phyloP scores from a whole-genome alignment of 2,329 filamentous ascomycete genomes.

The Diplocarpon mali region DNA sequence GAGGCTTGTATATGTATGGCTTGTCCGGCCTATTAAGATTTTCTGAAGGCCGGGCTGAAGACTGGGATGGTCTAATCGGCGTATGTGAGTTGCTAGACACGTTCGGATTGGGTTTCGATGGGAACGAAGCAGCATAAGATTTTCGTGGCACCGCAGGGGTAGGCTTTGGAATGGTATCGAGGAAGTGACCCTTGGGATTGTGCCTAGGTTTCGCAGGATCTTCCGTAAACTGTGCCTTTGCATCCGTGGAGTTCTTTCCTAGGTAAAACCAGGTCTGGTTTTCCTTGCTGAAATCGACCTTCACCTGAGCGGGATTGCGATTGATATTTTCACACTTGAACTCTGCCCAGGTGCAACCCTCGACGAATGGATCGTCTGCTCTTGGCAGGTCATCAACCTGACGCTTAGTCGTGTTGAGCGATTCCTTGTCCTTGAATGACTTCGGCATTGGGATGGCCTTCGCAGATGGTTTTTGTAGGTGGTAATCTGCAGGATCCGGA shows the following conservation, averaged over 20 bases:
- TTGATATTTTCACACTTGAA: slow-evolving; percentile 55
- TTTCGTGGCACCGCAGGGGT: slow-evolving; percentile 31
- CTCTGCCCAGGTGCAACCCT: slow-evolving; percentile 65
- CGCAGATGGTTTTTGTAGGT: slow-evolving; percentile 61
- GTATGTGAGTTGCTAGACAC: slow-evolving; percentile 23
- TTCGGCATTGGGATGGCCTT: slow-evolving; percentile 62
- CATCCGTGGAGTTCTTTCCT: slow-evolving; percentile 75
- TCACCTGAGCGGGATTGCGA: slow-evolving; percentile 49
- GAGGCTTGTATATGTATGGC: slow-evolving; percentile 44
- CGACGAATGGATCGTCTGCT: slow-evolving; percentile 55
- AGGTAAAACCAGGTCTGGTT: slow-evolving; percentile 85
- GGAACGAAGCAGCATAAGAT: slow-evolving; percentile 27
- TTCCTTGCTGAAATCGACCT: slow-evolving; percentile 59
- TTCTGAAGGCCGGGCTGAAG: slow-evolving; percentile 11
- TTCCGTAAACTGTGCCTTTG: slow-evolving; percentile 82
- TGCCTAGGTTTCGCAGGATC: slow-evolving; percentile 49
- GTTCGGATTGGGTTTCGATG: slow-evolving; percentile 17
- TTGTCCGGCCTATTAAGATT: slow-evolving; percentile 31
- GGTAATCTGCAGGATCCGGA: slow-evolving; percentile 59
- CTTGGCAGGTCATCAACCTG: slow-evolving; percentile 50
- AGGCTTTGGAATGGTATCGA: slow-evolving; percentile 55
- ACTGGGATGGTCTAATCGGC: slow-evolving; percentile 24
- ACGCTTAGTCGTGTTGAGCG: slow-evolving; percentile 55
- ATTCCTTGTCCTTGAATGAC: slow-evolving; percentile 50
- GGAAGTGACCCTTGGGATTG: slow-evolving; percentile 59